Percentiles rank a stretch among this genome's conserved stretches.
These are phyloP conservation scores for Globisporangium middletonii DNA, from an alignment of 352 stramenopile species.

Conservation along the genomic window DNA sequence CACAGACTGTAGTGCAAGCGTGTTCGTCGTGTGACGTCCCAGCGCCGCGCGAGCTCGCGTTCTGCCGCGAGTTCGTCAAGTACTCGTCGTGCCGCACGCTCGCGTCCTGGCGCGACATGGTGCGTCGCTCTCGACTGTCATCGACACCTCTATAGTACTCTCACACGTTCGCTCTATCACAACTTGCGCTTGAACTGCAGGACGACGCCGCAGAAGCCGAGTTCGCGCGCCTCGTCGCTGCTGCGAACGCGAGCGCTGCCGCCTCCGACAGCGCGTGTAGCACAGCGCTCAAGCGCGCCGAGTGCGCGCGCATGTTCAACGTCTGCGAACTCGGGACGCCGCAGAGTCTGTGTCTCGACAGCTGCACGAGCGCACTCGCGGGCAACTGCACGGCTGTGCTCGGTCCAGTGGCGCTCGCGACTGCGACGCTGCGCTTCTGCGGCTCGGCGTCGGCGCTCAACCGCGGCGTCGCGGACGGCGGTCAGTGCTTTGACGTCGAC, in stretches of 20 bases:
- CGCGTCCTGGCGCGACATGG: slow-evolving; percentile 47
- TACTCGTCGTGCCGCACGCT: slow-evolving; percentile 54
- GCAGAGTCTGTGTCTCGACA: slow-evolving; percentile 46
- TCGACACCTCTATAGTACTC: not conserved
- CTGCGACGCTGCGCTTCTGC: slow-evolving; percentile 23
- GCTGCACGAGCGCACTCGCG: slow-evolving; percentile 29
- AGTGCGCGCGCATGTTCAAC: slow-evolving; percentile 58
- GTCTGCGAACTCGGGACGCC: slow-evolving; percentile 64
- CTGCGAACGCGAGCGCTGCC: slow-evolving; percentile 1
- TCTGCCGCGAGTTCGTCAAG: slow-evolving; percentile 39
- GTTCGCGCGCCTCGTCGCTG: slow-evolving; percentile 30
- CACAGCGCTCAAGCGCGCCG: slow-evolving; percentile 29
- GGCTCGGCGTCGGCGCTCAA: slow-evolving; percentile 16
- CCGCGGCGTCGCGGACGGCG: slow-evolving; percentile 29
- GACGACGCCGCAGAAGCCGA: slow-evolving; percentile 29
- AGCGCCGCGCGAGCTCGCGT: slow-evolving; percentile 29
- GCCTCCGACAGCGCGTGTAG: slow-evolving; percentile 17
- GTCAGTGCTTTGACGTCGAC: slow-evolving; percentile 62
- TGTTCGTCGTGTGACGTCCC: slow-evolving; percentile 61
- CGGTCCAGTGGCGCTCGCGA: slow-evolving; percentile 11
- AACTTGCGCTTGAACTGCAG: slow-evolving; percentile 10
- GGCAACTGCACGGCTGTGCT: slow-evolving; percentile 30
- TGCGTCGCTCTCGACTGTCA: slow-evolving; percentile 5
- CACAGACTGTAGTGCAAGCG: slow-evolving; percentile 10
- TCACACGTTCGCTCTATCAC: not conserved